Evolutionary conservation across 805 yeast species (phyloP).

Genomic region (Ogataea corticis): DNA sequence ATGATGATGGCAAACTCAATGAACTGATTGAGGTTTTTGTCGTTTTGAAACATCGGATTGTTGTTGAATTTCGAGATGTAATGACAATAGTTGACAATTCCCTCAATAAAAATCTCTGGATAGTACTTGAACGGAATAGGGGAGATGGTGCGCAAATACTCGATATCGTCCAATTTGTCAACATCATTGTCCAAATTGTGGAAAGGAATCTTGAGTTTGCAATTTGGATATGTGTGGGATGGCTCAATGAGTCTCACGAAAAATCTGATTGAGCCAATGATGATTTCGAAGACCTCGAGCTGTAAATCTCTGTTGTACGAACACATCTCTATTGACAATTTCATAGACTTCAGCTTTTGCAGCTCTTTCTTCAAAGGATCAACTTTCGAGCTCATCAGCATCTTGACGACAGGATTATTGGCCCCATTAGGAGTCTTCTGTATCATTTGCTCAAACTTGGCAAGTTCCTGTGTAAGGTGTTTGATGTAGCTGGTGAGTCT

Average conservation of each 20-base stretch:
- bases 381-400: constrained; percentile 29
- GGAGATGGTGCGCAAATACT: constrained; percentile 60
- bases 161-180: constrained; percentile 74
- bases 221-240: constrained; percentile 57
- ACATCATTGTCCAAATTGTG: constrained; percentile 61
- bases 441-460: constrained; percentile 45
- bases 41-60: constrained; percentile 56
- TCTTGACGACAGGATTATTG: constrained; percentile 31
- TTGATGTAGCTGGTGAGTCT: constrained; percentile 51
- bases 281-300: constrained; percentile 69
- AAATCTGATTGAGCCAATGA: constrained; percentile 74
- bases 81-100: constrained; percentile 69
- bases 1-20: constrained; percentile 73
- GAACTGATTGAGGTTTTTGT: constrained; percentile 53
- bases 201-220: constrained; percentile 52
- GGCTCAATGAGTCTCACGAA: constrained; percentile 76
- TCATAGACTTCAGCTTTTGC: constrained; percentile 41
- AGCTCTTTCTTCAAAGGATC: constrained; percentile 36
- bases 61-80: constrained; percentile 56
- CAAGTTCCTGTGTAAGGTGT: constrained; percentile 54
- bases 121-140: constrained; percentile 77
- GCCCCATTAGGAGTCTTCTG: constrained; percentile 16
- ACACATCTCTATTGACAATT: constrained; percentile 62
- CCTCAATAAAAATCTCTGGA: constrained; percentile 87
- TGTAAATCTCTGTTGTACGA: constrained; percentile 59